Evolutionary conservation across 306 rosid genomes (phyloP).

Genomic region (Luffa acutangula): DNA sequence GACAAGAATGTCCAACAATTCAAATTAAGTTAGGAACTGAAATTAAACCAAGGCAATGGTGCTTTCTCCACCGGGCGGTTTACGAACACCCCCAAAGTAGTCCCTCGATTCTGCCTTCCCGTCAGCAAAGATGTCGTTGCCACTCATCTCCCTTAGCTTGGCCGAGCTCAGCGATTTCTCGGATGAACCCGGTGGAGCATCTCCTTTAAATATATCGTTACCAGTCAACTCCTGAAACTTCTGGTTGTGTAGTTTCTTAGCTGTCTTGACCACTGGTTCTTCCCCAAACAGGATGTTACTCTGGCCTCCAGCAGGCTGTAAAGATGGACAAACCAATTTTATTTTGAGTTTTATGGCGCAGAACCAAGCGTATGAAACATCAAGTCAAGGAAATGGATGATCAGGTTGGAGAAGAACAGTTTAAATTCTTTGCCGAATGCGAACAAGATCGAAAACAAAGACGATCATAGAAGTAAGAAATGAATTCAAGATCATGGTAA

Average conservation of each 20-base stretch:
- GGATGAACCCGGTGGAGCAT: constrained; percentile 56
- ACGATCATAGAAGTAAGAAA: not conserved
- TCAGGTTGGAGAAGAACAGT: not conserved
- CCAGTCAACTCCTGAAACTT: constrained; percentile 86
- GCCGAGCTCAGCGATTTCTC: constrained; percentile 80
- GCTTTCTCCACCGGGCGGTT: constrained; percentile 95
- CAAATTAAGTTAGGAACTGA: not conserved
- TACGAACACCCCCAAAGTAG: constrained; percentile 63
- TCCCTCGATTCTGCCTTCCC: constrained; percentile 67
- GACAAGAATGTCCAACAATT: not conserved
- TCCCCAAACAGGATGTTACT: constrained; percentile 78
- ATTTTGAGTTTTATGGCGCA: not conserved
- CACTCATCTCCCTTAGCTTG: constrained; percentile 83
- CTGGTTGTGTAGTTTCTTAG: constrained; percentile 77
- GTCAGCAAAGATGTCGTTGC: constrained; percentile 82
- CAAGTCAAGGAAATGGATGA: not conserved
- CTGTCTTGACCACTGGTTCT: constrained; percentile 51
- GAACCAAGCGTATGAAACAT: not conserved
- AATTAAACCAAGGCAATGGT: constrained; percentile 69
- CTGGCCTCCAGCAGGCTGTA: constrained; percentile 94
- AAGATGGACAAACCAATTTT: not conserved
- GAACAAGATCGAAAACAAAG: not conserved
- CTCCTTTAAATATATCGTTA: constrained; percentile 71
- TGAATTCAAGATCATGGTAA: not conserved
- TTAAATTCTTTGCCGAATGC: not conserved